These are phyloP conservation scores for Boletus vinaceobasis DNA, from an alignment of 768 basidiomycete species.

Conservation along the genomic window DNA sequence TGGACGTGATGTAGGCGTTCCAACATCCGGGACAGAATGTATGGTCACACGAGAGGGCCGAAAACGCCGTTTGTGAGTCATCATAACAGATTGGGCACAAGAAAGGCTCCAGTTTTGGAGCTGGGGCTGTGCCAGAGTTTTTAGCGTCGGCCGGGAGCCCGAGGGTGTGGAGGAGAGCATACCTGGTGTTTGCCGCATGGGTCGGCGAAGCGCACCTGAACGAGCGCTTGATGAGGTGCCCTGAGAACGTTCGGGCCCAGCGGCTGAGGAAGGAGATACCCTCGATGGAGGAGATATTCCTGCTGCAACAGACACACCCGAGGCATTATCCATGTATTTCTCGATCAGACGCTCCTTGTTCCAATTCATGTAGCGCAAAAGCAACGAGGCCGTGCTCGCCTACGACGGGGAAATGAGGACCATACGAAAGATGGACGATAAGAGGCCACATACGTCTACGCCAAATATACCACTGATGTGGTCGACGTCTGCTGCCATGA, in stretches of 20 bases:
- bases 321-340: slow-evolving; percentile 93
- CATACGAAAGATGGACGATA: not conserved
- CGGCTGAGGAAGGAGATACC: slow-evolving; percentile 16
- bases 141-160: not conserved
- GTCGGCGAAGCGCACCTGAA: slow-evolving; percentile 25
- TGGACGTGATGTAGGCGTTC: slow-evolving; percentile 72
- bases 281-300: slow-evolving; percentile 52
- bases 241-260: slow-evolving; percentile 35
- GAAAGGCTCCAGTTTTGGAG: slow-evolving; percentile 50
- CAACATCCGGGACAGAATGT: slow-evolving; percentile 83
- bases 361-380: slow-evolving; percentile 86
- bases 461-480: slow-evolving; percentile 86
- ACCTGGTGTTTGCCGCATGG: slow-evolving; percentile 30
- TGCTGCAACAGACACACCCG: slow-evolving; percentile 65
- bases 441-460: slow-evolving; percentile 66
- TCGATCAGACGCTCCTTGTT: slow-evolving; percentile 96
- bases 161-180: not conserved
- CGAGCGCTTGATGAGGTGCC: slow-evolving; percentile 24
- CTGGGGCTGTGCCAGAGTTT: slow-evolving; percentile 12
- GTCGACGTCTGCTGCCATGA: slow-evolving; percentile 77
- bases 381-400: slow-evolving; percentile 66
- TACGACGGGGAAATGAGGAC: slow-evolving; percentile 29
- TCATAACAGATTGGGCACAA: slow-evolving; percentile 94
- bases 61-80: slow-evolving; percentile 63
- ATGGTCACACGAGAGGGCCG: slow-evolving; percentile 81